Evolutionary conservation across 1,284 basidiomycete genomes (phyloP).

Genomic region (Ustilago curta): DNA sequence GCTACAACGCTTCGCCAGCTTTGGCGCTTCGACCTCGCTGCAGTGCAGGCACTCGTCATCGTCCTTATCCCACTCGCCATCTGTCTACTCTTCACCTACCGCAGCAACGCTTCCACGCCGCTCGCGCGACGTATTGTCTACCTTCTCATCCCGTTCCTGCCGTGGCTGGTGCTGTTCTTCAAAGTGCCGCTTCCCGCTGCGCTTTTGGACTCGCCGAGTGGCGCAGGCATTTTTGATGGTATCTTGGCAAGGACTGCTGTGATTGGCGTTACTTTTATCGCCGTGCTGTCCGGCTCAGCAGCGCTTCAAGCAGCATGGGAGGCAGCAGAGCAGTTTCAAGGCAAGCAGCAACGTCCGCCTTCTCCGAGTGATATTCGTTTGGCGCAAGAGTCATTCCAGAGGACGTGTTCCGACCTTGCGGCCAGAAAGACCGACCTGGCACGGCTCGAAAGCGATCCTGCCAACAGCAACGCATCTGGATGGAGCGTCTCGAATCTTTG

Average conservation of each 20-base stretch:
- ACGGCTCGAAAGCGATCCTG: slow-evolving; percentile 34
- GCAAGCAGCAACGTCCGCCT: slow-evolving; percentile 38
- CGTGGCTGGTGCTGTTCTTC: slow-evolving; percentile 61
- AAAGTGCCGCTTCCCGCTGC: slow-evolving; percentile 63
- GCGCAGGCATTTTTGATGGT: slow-evolving; percentile 40
- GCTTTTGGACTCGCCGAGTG: slow-evolving; percentile 19
- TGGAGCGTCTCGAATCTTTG: slow-evolving; percentile 31
- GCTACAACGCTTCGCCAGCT: slow-evolving; percentile 30
- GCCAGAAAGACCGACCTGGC: slow-evolving; percentile 49
- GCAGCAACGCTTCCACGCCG: slow-evolving; percentile 37
- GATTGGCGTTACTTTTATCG: slow-evolving; percentile 70
- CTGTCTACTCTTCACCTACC: slow-evolving; percentile 57
- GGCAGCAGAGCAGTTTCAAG: slow-evolving; percentile 66
- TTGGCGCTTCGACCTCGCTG: slow-evolving; percentile 48
- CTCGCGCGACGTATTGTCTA: slow-evolving; percentile 37
- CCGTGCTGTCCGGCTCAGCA: slow-evolving; percentile 69
- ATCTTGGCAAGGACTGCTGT: slow-evolving; percentile 68
- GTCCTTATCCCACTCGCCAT: slow-evolving; percentile 52
- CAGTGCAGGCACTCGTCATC: slow-evolving; percentile 32
- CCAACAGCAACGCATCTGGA: slow-evolving; percentile 13
- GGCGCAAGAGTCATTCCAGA: slow-evolving; percentile 46
- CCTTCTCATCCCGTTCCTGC: slow-evolving; percentile 50
- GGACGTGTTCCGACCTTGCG: slow-evolving; percentile 52
- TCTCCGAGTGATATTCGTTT: slow-evolving; percentile 33
- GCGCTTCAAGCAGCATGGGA: slow-evolving; percentile 71